Base-by-base conservation (phyloP, 1,284 basidiomycete species). In the Heterobasidion occidentale region DNA sequence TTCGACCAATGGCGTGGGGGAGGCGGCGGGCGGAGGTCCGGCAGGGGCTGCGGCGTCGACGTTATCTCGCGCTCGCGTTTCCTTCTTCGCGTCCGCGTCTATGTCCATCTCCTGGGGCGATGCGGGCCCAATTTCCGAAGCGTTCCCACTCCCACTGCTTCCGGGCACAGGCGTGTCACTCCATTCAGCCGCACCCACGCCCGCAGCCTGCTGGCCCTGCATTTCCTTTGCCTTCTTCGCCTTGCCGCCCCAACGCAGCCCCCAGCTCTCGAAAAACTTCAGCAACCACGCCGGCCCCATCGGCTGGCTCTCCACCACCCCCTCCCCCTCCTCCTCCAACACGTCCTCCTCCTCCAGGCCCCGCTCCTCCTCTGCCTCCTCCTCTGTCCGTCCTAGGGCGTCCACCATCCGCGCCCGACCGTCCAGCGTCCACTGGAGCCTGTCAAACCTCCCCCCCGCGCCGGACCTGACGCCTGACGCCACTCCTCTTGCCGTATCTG, bases 261-360 rank as follows among this genome's bases (percentile, higher is more conserved):
- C 84, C 86, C 86, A 90, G 57, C 82, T 84, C 54, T 83, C 88
- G 68, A 90, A 87, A 68, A 89, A 79, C 60, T 77, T 72, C 60
- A 90, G 71, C 56, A 90, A 65, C 88, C 88, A 90, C 73, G 87
- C 82, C 38, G 86, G 85, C 59, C 81, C 81, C 20, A 69, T 19
- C 15, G 47, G 73, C 57, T 78, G 77, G 63, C 83, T 76, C 64
- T 78, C 74, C 50, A 81, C 77, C 14, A 77, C 77, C 60, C 83
- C 81, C 46, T 74, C 78, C 49, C 71, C 72, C 53, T 79, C 80
- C 33, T 79, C 79, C 45, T 72, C 69, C 8, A 66, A 69, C 12
- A 67, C 62, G 47, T 66, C 68, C 53, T 68, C 62, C 20, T 68
- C 71, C 38, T 78, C 79, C 6, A 80, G 68, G 52, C 64, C 71